These are phyloP conservation scores for Zizania latifolia DNA, from an alignment of 176 grass and related monocot genomes.

Conservation along the genomic window DNA sequence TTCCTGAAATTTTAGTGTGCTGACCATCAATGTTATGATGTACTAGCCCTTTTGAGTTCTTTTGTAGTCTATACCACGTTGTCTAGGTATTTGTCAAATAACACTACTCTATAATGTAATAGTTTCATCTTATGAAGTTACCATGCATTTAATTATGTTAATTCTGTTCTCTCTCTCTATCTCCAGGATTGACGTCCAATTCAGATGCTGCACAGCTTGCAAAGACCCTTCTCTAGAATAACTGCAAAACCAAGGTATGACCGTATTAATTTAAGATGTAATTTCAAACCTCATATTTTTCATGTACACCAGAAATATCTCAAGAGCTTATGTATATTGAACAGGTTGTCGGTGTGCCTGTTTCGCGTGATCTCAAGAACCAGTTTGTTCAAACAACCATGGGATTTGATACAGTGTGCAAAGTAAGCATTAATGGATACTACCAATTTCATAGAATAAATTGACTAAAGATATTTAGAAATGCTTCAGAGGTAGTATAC, in stretches of 20 bases:
- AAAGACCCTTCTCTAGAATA: slow-evolving; percentile 76
- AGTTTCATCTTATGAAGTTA: neutral
- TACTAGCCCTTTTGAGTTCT: neutral
- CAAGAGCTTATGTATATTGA: no score
- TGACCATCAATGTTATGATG: neutral
- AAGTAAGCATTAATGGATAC: no score
- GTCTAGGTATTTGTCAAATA: neutral
- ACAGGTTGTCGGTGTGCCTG: slow-evolving; percentile 59
- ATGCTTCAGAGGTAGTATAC: neutral
- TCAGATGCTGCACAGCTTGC: no score
- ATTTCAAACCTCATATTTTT: neutral
- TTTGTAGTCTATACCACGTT: neutral
- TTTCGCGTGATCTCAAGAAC: slow-evolving; percentile 70
- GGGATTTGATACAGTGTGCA: no score
- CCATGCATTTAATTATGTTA: no score
- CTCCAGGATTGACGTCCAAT: slow-evolving; percentile 70
- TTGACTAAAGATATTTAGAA: neutral
- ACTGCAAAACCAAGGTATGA: slow-evolving; percentile 70
- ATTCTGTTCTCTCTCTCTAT: neutral
- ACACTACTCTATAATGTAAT: neutral
- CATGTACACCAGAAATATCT: no score
- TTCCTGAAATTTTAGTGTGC: neutral
- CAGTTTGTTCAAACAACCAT: slow-evolving; percentile 60
- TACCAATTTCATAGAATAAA: neutral
- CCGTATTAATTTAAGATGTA: neutral